Evolutionary conservation across 1,284 basidiomycete species (phyloP), one percentile per base, ranked within the genome.

Genomic region (Volvariella surrecta): DNA sequence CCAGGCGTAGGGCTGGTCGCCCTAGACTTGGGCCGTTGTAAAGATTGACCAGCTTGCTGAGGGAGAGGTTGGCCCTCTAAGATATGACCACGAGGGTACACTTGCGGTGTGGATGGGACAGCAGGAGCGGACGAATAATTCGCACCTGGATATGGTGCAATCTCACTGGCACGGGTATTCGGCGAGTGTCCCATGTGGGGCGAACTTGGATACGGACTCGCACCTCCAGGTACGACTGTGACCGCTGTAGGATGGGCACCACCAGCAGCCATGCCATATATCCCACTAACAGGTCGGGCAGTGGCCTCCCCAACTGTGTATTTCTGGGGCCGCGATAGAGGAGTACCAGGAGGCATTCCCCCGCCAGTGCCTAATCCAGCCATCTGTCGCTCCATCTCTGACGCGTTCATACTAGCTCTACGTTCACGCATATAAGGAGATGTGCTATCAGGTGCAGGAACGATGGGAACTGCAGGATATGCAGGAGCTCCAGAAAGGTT

Each of bases 11-110:
- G 64, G 4, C 62, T 62, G 13, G 64, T 55, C 15, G 62, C 58
- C 37, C 63, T 54, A 11, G 64, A 64, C 17, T 54, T 48, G 15
- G 55, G 45, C 20, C 49, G 45, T 11, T 28, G 24, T 6, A 28
- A 6, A 6, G 24, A 11, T 28, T 6, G 24, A 6, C n/a, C n/a
- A n/a, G 24, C 24, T 28, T 6, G 6, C 24, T 11, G 6, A 6
- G 24, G 24, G 42, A 46, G 21, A 15, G 67, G 64, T 39, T 68
- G 70, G 1, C 76, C 76, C 47, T 77, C 76, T 47, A 75, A 49
- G 31, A 72, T 59, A 56, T 79, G 74, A 1, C 73, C 72, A n/a
- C 62, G 55, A 40, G 76, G 71, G 54, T 78, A 77, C n/a, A 69
- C 57, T 18, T 54, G 55, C 4, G 55, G 48, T 18, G 56, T 56